These are phyloP conservation scores for Aspergillus affinis DNA, from an alignment of 495 filamentous ascomycete species.

Conservation along the genomic window DNA sequence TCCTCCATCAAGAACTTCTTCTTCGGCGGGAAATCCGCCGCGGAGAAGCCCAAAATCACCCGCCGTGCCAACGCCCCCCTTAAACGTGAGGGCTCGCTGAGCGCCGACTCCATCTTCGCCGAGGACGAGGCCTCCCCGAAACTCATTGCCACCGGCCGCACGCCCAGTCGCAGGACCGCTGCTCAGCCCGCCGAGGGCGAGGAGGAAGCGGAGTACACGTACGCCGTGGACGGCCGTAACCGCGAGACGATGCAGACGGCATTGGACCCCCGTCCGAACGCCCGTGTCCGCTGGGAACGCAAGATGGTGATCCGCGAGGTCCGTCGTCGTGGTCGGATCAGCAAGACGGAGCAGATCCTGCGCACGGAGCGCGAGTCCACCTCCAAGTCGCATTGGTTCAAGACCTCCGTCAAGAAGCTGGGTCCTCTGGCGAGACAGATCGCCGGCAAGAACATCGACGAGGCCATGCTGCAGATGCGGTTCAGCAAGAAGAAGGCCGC, in stretches of 20 bases:
- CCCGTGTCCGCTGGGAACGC: constrained; percentile 69
- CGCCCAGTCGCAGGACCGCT: constrained; percentile 21
- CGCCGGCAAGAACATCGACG: constrained; percentile 83
- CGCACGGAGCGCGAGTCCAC: constrained; percentile 70
- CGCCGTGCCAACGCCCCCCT: constrained; percentile 30
- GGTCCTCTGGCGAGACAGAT: constrained; percentile 81
- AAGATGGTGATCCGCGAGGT: constrained; percentile 78
- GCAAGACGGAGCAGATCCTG: constrained; percentile 59
- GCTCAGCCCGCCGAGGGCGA: constrained; percentile 17
- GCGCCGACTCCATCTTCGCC: constrained; percentile 44
- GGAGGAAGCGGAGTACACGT: constrained; percentile 12
- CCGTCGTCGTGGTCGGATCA: constrained; percentile 63
- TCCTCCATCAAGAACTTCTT: constrained; percentile 43
- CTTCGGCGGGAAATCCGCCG: constrained; percentile 30
- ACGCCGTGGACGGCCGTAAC: constrained; percentile 39
- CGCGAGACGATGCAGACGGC: constrained; percentile 51
- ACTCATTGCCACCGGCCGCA: constrained; percentile 31
- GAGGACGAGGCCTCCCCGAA: constrained; percentile 32
- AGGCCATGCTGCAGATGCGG: constrained; percentile 92
- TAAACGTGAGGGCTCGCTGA: constrained; percentile 37
- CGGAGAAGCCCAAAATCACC: constrained; percentile 30
- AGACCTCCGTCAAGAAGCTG: constrained; percentile 88
- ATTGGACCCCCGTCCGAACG: constrained; percentile 67
- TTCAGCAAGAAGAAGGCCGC: constrained; percentile 94
- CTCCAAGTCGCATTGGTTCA: constrained; percentile 63